A percentile compares a stretch with the other conserved stretches of the same genome.
Evolutionary conservation across 2,329 filamentous ascomycete genomes (phyloP).

Genomic region (Dactylellina haptotyla): DNA sequence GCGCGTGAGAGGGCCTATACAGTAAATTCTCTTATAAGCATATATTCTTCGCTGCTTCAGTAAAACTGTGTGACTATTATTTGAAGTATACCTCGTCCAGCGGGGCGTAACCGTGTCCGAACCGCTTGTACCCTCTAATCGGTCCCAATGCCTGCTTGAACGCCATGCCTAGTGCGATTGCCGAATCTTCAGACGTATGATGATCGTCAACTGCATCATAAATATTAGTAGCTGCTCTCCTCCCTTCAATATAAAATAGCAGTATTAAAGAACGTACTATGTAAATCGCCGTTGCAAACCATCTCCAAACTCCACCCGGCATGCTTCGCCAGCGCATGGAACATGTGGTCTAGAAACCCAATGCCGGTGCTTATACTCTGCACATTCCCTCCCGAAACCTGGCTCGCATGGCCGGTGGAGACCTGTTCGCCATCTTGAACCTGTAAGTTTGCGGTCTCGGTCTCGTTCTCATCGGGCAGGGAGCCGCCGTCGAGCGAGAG

Average conservation of each 20-base stretch:
- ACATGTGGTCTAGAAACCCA: constrained; percentile 98
- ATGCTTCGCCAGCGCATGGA: constrained; percentile 95
- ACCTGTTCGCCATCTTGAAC: constrained; percentile 59
- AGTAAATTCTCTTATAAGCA: neutral
- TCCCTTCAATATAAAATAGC: constrained; percentile 6
- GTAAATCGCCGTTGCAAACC: constrained; percentile 84
- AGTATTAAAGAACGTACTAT: constrained; percentile 72
- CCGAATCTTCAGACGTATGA: constrained; percentile 96
- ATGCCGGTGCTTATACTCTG: constrained; percentile 93
- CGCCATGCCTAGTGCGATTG: constrained; percentile 85
- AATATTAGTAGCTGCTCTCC: too few species aligned
- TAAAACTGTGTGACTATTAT: neutral
- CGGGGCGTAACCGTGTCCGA: constrained; percentile 90
- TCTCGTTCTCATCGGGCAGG: constrained; percentile 69
- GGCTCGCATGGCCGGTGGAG: constrained; percentile 77
- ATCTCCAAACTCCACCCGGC: constrained; percentile 90
- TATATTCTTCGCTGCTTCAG: too few species aligned
- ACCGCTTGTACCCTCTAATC: constrained; percentile 83
- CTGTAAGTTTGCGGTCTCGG: constrained; percentile 8
- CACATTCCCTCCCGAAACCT: constrained; percentile 82
- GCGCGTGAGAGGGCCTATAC: constrained; percentile 77
- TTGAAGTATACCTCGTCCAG: constrained; percentile 74
- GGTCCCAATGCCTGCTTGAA: constrained; percentile 83
- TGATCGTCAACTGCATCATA: constrained; percentile 86
- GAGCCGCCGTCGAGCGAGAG: constrained; percentile 92